Percentiles rank a stretch among this genome's conserved stretches.
Conservation (phyloP, 306 rosid genomes). For the Lathyrus sativus region DNA sequence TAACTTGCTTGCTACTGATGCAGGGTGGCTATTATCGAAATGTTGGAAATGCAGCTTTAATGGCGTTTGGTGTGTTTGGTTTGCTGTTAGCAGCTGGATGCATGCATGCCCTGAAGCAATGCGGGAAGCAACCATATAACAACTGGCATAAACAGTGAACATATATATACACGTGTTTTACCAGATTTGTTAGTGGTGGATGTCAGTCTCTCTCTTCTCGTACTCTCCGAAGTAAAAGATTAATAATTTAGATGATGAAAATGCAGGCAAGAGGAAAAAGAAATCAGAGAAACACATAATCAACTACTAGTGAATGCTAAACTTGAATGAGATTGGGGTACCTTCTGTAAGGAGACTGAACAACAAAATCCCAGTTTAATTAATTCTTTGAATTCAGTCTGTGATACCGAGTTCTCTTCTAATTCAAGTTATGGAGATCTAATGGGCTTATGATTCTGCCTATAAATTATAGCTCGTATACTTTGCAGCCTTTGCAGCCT, state of each 20-base stretch:
- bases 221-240: constrained; percentile 33
- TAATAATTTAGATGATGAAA: constrained; percentile 27
- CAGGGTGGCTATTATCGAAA: constrained; percentile 72
- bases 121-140: constrained; percentile 89
- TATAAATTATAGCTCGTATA: constrained; percentile 41
- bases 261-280: constrained; percentile 33
- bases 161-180: constrained; percentile 20
- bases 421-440: constrained; percentile 25
- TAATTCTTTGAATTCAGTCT: constrained; percentile 31
- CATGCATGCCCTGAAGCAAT: constrained; percentile 77
- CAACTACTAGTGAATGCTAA: constrained; percentile 32
- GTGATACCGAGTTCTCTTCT: constrained; percentile 35
- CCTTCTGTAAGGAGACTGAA: constrained; percentile 37
- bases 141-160: constrained; percentile 70
- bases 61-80: constrained; percentile 68
- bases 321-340: constrained; percentile 32
- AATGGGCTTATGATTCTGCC: constrained; percentile 32
- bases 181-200: constrained; percentile 33
- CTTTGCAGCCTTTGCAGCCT: constrained; percentile 37
- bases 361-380: constrained; percentile 31
- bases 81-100: constrained; percentile 73
- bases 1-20: constrained; percentile 31
- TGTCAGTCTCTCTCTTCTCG: constrained; percentile 26
- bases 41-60: constrained; percentile 64
- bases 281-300: constrained; percentile 29